phyloP scores from a whole-genome alignment of 352 stramenopile species.

The Phytophthora pistaciae region DNA sequence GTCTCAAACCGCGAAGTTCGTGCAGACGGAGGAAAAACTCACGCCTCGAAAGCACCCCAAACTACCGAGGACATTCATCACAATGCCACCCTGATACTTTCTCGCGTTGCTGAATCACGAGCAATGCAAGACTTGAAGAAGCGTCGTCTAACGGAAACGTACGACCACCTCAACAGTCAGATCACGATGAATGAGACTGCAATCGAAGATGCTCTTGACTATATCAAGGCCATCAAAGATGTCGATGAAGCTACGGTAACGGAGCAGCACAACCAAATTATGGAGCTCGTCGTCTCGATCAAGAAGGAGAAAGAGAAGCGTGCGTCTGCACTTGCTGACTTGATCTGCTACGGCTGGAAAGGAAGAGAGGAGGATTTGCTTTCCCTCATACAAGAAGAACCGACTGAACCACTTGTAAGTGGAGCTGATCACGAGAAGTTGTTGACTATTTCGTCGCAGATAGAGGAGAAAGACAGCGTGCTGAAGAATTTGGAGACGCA shows the following conservation, averaged over 20 bases:
- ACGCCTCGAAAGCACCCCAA: not conserved
- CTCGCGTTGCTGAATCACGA: constrained; percentile 10
- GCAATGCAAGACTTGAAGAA: constrained; percentile 22
- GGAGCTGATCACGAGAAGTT: constrained; percentile 16
- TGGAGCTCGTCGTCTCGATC: constrained; percentile 35
- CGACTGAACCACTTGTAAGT: not conserved
- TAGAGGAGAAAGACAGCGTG: constrained; percentile 17
- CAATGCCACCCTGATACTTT: constrained; percentile 9
- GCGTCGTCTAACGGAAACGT: constrained; percentile 19
- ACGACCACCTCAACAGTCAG: constrained; percentile 28
- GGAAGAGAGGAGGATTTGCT: constrained; percentile 7
- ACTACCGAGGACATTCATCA: constrained; percentile 21
- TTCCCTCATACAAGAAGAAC: constrained; percentile 14
- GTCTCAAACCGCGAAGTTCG: not conserved
- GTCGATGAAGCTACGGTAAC: constrained; percentile 21
- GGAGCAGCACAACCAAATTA: constrained; percentile 32
- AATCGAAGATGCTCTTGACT: constrained; percentile 27
- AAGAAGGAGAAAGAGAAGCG: constrained; percentile 31
- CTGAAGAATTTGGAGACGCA: constrained; percentile 22
- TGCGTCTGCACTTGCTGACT: constrained; percentile 17
- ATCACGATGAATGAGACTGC: constrained; percentile 35
- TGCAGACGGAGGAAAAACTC: not conserved
- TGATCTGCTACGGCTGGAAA: constrained; percentile 20
- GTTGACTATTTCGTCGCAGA: constrained; percentile 18
- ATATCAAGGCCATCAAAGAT: constrained; percentile 34